Percentiles rank a stretch among this genome's conserved stretches.
Conservation (phyloP, 495 filamentous ascomycete species). For the Neurospora sp. region DNA sequence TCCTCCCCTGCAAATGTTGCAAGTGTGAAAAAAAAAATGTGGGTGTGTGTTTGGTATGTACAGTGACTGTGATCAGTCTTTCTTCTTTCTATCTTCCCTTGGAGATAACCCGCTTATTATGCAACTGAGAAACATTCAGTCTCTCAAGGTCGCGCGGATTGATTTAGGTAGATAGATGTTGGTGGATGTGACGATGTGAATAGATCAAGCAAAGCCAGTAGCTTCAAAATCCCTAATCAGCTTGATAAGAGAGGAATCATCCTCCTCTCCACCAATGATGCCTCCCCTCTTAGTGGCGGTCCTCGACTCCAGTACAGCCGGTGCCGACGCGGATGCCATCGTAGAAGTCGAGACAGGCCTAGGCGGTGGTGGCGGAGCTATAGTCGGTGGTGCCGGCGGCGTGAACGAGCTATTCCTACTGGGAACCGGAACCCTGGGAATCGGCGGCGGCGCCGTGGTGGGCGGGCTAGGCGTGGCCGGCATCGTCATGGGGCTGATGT, state of each 20-base stretch:
- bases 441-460: not conserved
- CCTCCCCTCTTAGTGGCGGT: not conserved
- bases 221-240: not conserved
- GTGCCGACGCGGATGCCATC: not conserved
- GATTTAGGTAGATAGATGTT: not conserved
- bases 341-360: not conserved
- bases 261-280: not conserved
- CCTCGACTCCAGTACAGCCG: not conserved
- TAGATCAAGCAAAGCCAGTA: not conserved
- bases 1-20: not conserved
- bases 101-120: not conserved
- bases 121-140: not conserved
- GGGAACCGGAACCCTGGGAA: not conserved
- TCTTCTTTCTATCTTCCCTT: not conserved
- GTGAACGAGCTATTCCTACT: not conserved
- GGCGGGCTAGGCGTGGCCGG: not conserved
- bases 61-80: not conserved
- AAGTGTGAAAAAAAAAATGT: not conserved
- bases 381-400: not conserved
- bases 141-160: not conserved
- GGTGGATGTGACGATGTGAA: not conserved
- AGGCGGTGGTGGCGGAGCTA: not conserved
- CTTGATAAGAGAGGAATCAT: not conserved
- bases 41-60: not conserved
- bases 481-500: not conserved